Evolutionary conservation across 148 eudicot genomes (phyloP).

Genomic region (Cornus suecica): DNA sequence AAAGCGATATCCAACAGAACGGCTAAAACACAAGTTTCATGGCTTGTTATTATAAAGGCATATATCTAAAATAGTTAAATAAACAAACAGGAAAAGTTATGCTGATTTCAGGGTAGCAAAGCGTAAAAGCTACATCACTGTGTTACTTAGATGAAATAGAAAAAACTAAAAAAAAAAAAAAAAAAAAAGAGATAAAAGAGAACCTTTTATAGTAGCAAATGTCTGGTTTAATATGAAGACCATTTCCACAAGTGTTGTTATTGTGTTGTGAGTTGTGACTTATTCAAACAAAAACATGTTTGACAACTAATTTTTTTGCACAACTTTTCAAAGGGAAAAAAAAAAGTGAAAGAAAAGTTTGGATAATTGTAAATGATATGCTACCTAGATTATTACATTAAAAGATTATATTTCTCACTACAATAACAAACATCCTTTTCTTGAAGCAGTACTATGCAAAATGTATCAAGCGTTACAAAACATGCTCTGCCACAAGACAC

Average conservation of each 20-base stretch:
- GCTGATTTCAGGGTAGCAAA: neutral
- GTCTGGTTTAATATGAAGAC: neutral
- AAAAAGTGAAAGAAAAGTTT: no score
- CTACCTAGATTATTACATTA: no score
- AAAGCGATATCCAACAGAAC: conserved; percentile 96
- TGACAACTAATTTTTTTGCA: no score
- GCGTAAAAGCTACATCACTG: neutral
- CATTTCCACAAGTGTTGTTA: no score
- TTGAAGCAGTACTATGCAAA: no score
- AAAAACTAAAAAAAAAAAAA: neutral
- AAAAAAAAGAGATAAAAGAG: neutral
- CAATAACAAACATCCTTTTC: neutral
- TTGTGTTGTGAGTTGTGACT: no score
- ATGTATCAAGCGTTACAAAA: no score
- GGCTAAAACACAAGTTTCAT: conserved; percentile 36
- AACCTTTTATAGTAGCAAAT: neutral
- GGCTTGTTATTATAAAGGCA: conserved; percentile 9
- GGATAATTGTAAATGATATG: no score
- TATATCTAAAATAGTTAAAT: neutral
- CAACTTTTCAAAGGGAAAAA: no score
- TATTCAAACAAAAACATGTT: no score
- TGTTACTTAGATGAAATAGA: neutral
- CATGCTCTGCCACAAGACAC: no score
- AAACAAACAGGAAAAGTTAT: neutral
- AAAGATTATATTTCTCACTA: neutral